Evolutionary conservation across 495 filamentous ascomycete species (phyloP).

Genomic region (Lasiosphaeriaceae sp.): DNA sequence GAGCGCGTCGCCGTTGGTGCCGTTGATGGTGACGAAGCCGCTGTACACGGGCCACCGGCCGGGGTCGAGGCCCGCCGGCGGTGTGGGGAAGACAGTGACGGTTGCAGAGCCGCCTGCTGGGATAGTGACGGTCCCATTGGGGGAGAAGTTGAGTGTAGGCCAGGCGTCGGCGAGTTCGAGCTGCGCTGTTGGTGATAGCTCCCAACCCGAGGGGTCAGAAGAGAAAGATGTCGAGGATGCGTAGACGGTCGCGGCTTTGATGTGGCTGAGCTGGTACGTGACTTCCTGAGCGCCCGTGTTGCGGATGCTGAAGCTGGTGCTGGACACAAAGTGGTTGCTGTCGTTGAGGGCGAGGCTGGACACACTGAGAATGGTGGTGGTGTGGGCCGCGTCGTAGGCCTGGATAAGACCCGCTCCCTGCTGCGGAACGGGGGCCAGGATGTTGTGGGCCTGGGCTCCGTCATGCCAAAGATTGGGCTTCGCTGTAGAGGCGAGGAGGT

Average conservation of each 20-base stretch:
- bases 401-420: slow-evolving; percentile 53
- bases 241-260: slow-evolving; percentile 34
- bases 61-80: slow-evolving; percentile 30
- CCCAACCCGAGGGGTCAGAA: slow-evolving; percentile 27
- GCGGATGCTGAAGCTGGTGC: slow-evolving; percentile 40
- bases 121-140: slow-evolving; percentile 24
- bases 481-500: slow-evolving; percentile 36
- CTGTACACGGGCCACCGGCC: slow-evolving; percentile 40
- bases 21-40: slow-evolving; percentile 42
- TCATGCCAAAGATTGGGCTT: slow-evolving; percentile 42
- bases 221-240: slow-evolving; percentile 29
- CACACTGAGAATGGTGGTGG: slow-evolving; percentile 42
- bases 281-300: slow-evolving; percentile 41
- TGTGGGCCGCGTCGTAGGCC: slow-evolving; percentile 45
- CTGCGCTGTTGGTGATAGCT: slow-evolving; percentile 2
- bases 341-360: slow-evolving; percentile 52
- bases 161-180: too few species aligned
- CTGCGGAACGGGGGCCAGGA: slow-evolving; percentile 47
- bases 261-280: slow-evolving; percentile 40
- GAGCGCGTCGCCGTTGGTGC: slow-evolving; percentile 36
- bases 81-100: slow-evolving; percentile 34
- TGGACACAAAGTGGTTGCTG: slow-evolving; percentile 41
- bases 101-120: slow-evolving; percentile 25
- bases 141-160: slow-evolving; percentile 3
- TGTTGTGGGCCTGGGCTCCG: slow-evolving; percentile 30